A percentile compares a stretch with the other conserved stretches of the same genome.
phyloP scores from a whole-genome alignment of 2,329 filamentous ascomycete genomes.

The Aspergillus spinulosporus region DNA sequence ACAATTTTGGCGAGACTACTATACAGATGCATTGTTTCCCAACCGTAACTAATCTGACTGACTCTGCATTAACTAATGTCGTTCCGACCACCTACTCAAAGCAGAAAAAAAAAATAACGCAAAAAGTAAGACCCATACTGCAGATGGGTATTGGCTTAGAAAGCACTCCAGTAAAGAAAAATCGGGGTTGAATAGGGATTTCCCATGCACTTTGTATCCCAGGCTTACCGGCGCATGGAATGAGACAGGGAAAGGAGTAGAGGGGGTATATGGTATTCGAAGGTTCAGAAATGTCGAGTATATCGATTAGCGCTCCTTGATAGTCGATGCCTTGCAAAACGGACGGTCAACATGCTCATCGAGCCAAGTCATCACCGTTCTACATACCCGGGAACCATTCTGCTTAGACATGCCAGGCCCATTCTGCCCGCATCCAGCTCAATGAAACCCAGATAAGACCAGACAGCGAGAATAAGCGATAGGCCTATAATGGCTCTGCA shows the following conservation, averaged over 20 bases:
- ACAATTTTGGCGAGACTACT: conserved; percentile 1
- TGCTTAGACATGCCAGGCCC: conserved; percentile 5
- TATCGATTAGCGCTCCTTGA: conserved; percentile 5
- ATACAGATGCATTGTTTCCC: conserved; percentile 18
- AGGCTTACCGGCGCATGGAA: conserved; percentile 19
- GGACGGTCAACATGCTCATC: background rate
- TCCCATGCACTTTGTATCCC: conserved; percentile 6
- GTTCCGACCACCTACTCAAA: conserved; percentile 15
- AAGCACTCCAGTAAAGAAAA: conserved; percentile 20
- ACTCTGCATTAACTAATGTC: conserved; percentile 13
- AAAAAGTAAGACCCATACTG: conserved; percentile 20
- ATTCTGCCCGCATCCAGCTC: conserved; percentile 5
- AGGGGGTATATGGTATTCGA: conserved; percentile 28
- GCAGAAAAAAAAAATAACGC: conserved; percentile 9
- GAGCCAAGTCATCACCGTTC: conserved; percentile 6
- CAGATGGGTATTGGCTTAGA: conserved; percentile 34
- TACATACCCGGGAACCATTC: background rate
- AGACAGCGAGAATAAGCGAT: conserved; percentile 2
- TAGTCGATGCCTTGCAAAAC: conserved; percentile 3
- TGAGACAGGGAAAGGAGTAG: conserved; percentile 17
- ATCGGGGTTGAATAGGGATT: background rate
- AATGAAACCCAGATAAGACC: background rate
- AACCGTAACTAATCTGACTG: conserved; percentile 12
- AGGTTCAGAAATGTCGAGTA: conserved; percentile 18
- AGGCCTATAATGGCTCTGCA: conserved; percentile 3